These are phyloP conservation scores for Pyrenula aspistea DNA, from an alignment of 495 filamentous ascomycete species.

Conservation along the genomic window DNA sequence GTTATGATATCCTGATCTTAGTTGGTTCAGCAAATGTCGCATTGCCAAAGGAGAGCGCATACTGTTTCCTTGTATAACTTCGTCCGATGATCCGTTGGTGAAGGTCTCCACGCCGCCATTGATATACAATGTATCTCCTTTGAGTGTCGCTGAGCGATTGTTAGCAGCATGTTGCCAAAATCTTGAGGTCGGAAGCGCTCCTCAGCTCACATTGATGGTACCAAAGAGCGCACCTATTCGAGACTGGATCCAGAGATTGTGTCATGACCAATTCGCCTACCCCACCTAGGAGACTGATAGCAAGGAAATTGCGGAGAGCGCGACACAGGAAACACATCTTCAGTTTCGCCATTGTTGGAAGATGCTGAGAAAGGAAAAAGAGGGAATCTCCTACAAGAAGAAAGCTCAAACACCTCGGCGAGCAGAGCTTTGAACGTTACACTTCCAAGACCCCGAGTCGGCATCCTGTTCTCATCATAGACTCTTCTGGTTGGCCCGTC, in stretches of 20 bases:
- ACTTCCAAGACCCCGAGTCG: background rate
- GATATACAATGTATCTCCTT: conserved; percentile 25
- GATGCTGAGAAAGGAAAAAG: too few relatives aligned
- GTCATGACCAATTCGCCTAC: background rate
- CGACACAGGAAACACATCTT: background rate
- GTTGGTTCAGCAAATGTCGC: background rate
- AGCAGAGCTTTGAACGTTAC: background rate
- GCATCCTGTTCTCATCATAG: background rate
- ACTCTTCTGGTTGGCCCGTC: background rate
- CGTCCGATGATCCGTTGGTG: conserved; percentile 4
- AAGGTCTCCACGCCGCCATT: conserved; percentile 25
- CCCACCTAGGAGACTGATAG: background rate
- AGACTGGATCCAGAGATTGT: conserved; percentile 17
- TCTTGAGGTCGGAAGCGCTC: background rate
- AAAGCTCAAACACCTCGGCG: background rate
- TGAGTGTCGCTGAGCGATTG: conserved; percentile 16
- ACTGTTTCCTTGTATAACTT: background rate
- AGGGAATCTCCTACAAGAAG: too few relatives aligned
- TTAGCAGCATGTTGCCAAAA: conserved; percentile 3
- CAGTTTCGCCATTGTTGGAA: background rate
- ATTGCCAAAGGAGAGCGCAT: background rate
- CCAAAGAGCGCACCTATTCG: conserved; percentile 18
- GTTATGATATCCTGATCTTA: conserved; percentile 25
- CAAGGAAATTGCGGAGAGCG: background rate
- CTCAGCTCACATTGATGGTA: conserved; percentile 20